Evolutionary conservation across 768 basidiomycete species (phyloP), one percentile per base, ranked within the genome.

Genomic region (Amanita exitialis): DNA sequence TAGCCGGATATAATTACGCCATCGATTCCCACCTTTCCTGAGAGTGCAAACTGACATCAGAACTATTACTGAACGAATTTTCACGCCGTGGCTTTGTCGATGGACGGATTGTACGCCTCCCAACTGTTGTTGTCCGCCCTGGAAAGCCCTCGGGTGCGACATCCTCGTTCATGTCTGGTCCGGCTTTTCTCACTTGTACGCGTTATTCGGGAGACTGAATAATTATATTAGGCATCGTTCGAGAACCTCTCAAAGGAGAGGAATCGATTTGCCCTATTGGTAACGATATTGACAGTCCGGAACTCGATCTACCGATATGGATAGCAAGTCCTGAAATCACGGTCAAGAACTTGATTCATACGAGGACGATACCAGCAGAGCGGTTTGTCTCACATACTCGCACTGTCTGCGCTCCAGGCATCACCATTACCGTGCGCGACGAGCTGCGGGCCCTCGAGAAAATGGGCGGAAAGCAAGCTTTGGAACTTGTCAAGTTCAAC

Each of bases 61-160:
- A 82, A 62, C 62, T 79, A 30, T 63, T 79, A 47, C 68, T 80
- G 48, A 80, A 79, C 65, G 79, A 82, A 58, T 82, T 76, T 60
- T 68, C 77, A 8, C 72, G 80, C 34, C 66, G 78, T 20, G 77
- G 78, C 8, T 77, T 76, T 54, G 61, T 80, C 38, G 78, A 81
- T 56, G 80, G 78, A 16, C 73, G 78, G 30, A 76, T 80, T 56
- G 62, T 82, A 25, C 78, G 79, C 41, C 68, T 81, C 2, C 80
- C 80, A 4, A 81, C 80, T 3, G 74, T 82, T 53, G 73, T 74
- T 47, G 75, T 81, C 42, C 71, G 79, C 35, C 70, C 79, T 4
- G 79, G 79, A 48, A 66, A 66, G 3, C 79, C 80, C 4, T 67
- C 77, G 3, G 71, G 71, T 3, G 79, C 80, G 0, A 74, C 77